Percentiles rank a stretch among this genome's conserved stretches.
These are phyloP conservation scores for Aspergillus unguis DNA, from an alignment of 2,329 filamentous ascomycete genomes.

Conservation along the genomic window DNA sequence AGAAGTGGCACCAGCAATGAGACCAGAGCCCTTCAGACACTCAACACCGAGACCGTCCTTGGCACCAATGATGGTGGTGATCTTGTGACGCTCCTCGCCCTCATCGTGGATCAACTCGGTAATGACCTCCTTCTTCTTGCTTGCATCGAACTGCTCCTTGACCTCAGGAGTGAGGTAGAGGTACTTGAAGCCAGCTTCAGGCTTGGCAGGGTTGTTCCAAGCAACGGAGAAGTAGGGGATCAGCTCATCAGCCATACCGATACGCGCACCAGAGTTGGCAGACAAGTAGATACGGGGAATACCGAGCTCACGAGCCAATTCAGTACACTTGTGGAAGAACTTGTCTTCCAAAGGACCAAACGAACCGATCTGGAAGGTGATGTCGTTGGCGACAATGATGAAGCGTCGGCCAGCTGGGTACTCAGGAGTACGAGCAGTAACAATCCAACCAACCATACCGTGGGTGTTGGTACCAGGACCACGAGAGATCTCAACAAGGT, in stretches of 20 bases:
- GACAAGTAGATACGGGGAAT: slow-evolving; percentile 97
- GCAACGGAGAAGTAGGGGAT: slow-evolving; percentile 97
- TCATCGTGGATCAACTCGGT: slow-evolving; percentile 83
- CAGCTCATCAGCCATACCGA: slow-evolving; percentile 93
- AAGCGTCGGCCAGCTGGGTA: slow-evolving; percentile 91
- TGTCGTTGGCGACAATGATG: slow-evolving; percentile 97
- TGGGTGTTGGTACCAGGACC: slow-evolving; percentile 93
- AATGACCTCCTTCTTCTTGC: slow-evolving; percentile 70
- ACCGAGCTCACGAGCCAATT: slow-evolving; percentile 87
- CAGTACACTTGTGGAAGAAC: slow-evolving; percentile 99
- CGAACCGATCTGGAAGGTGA: slow-evolving; percentile 97
- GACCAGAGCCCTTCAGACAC: slow-evolving; percentile 91
- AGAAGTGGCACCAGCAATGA: slow-evolving; percentile 96
- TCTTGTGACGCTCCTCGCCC: slow-evolving; percentile 88
- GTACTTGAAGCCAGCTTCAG: slow-evolving; percentile 92
- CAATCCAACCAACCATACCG: slow-evolving; percentile 98
- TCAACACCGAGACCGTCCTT: slow-evolving; percentile 98
- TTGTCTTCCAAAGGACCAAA: slow-evolving; percentile 95
- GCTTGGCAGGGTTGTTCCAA: slow-evolving; percentile 81
- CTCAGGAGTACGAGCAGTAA: slow-evolving; percentile 91
- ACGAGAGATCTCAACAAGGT: slow-evolving; percentile 85
- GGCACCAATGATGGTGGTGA: slow-evolving; percentile 85
- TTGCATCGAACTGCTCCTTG: slow-evolving; percentile 82
- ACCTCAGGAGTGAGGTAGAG: slow-evolving; percentile 85
- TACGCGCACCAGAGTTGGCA: slow-evolving; percentile 96